These are phyloP conservation scores for Pythium aristosporum DNA, from an alignment of 352 stramenopile genomes.

Conservation along the genomic window DNA sequence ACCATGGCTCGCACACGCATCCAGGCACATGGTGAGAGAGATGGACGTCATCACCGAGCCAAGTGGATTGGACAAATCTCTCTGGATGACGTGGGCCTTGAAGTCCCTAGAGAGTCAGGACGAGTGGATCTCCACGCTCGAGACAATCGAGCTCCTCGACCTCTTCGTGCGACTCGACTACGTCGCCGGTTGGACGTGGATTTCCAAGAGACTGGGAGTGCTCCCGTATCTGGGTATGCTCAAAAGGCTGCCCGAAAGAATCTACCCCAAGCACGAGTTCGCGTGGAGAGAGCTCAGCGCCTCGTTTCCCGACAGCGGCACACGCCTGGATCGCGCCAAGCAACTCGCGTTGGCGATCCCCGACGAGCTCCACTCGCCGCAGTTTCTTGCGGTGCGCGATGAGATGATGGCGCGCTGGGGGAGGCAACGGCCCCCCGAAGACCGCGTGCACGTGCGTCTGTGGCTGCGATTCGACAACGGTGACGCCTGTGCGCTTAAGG, in stretches of 20 bases:
- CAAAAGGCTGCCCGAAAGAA: neutral
- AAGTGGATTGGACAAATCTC: neutral
- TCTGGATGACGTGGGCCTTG: neutral
- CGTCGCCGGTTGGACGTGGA: neutral
- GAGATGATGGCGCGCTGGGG: neutral
- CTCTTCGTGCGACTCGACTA: neutral
- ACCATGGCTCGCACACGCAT: neutral
- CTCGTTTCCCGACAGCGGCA: neutral
- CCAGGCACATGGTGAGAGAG: neutral
- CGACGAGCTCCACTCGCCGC: neutral
- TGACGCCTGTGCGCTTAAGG: neutral
- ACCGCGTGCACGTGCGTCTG: neutral
- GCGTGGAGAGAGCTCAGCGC: neutral
- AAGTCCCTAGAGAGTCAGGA: neutral
- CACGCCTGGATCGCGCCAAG: neutral
- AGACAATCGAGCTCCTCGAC: neutral
- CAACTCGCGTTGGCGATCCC: neutral
- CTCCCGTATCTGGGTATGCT: too few relatives aligned
- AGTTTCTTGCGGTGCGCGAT: neutral
- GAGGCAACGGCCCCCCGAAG: neutral
- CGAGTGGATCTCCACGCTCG: neutral
- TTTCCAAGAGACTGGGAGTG: neutral
- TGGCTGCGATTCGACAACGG: neutral
- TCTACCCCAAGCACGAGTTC: neutral
- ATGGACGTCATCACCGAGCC: neutral